Base-by-base conservation (phyloP, 2,329 filamentous ascomycete species). In the Fusarium sp. region DNA sequence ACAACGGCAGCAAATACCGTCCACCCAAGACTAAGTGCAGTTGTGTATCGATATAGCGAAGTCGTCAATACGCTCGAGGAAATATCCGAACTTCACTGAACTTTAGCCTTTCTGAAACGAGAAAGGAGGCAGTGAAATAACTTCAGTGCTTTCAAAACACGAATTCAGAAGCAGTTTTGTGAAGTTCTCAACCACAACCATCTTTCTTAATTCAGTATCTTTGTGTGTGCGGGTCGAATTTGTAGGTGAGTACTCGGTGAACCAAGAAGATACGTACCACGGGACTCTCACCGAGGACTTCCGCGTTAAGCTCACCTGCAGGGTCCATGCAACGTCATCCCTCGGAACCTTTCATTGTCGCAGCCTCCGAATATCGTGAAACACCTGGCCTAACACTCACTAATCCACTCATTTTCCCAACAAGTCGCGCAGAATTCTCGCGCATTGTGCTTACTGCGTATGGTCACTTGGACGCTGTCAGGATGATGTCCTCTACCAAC, bases 401-500 rank as follows among this genome's bases (percentile, higher is more conserved):
- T 24, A 56, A 48, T 52, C 39, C 54, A 42, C 55, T 38, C 41
- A 28, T 38, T 59, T 47, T 47, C 36, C 56, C 48, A 51, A 39
- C 54, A 56, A 55, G 45, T 17, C 35, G 56, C 42, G 52, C 26
- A 41, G 24, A 58, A 54, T 20, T 41, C 26, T 54, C 57, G 36
- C 41, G 33, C 31, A 55, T 18, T 52, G 33, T 59, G 38, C 56
- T 72, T 70, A 70, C 79, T 79, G 77, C 74, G 64, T 69, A 72
- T 73, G 60, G 45, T 71, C 58, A 47, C 69, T 51, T 63, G 66
- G 26, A 35, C 42, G 49, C 60, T 70, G 59, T 65, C 81, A 85
- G 79, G 81, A 92, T 91, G 88, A 92, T 92, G 90, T 90, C 90
- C 83, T 91, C 90, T 74, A 89, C 86, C 13, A 90, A 89, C 80